Evolutionary conservation across 1,284 basidiomycete species (phyloP).

Genomic region (Athelia psychrophila): DNA sequence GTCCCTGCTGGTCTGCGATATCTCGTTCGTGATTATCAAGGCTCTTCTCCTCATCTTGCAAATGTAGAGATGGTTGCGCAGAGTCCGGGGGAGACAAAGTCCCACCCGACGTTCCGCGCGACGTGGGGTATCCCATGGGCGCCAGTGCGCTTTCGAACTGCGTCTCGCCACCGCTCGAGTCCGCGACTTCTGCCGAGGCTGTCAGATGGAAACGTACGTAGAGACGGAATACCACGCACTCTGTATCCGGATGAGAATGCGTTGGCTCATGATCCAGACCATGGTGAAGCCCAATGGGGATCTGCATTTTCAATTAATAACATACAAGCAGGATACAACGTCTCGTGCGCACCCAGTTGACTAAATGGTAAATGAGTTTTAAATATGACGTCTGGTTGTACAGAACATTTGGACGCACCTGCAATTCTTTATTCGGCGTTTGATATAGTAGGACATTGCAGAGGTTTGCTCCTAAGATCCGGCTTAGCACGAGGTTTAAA

Average conservation of each 20-base stretch:
- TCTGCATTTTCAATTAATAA: constrained; percentile 12
- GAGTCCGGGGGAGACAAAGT: no score
- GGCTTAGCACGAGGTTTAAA: not conserved
- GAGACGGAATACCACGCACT: constrained; percentile 12
- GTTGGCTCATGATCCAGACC: constrained; percentile 38
- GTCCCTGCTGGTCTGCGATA: no score
- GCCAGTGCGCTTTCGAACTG: no score
- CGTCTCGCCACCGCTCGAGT: no score
- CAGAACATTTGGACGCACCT: not conserved
- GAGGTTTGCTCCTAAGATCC: not conserved
- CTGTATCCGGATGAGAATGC: constrained; percentile 31
- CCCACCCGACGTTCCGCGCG: no score
- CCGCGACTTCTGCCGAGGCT: no score
- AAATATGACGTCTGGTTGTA: not conserved
- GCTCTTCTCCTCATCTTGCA: no score
- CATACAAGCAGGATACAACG: not conserved
- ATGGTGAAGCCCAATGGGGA: constrained; percentile 31
- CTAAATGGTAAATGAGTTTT: not conserved
- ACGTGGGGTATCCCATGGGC: no score
- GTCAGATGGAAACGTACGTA: not conserved
- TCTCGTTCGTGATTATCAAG: no score
- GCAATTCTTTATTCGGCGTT: not conserved
- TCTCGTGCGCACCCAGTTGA: not conserved
- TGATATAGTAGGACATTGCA: not conserved
- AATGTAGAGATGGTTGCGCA: no score